Percentiles rank a stretch among this genome's conserved stretches.
Conservation (phyloP, 2,329 filamentous ascomycete species). For the Cadophora gregata region DNA sequence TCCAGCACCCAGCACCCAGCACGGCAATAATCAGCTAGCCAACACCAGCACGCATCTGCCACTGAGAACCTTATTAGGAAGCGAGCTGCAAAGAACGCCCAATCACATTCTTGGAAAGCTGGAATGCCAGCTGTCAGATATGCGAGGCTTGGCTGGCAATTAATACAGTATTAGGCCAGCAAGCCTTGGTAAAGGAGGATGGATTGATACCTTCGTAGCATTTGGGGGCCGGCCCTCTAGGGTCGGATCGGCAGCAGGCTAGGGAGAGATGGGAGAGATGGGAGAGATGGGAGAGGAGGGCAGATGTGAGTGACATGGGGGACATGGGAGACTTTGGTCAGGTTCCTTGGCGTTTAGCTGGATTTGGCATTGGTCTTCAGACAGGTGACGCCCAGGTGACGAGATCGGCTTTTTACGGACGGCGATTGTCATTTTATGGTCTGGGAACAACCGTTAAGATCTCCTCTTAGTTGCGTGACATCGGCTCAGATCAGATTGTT, state of each 20-base stretch:
- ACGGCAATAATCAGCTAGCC: not conserved
- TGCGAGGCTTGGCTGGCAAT: not conserved
- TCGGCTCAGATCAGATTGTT: not conserved
- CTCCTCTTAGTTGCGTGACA: not conserved
- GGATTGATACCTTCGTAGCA: too few relatives aligned
- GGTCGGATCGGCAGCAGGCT: slow-evolving; percentile 8
- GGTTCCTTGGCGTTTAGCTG: not conserved
- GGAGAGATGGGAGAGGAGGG: not conserved
- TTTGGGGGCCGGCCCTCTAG: not conserved
- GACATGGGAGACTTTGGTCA: not conserved
- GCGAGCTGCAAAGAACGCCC: not conserved
- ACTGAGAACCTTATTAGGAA: slow-evolving; percentile 6
- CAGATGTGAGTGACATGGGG: too few relatives aligned
- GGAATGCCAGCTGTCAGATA: not conserved
- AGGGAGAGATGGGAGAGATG: not conserved
- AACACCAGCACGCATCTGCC: not conserved
- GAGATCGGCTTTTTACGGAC: not conserved
- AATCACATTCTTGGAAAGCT: not conserved
- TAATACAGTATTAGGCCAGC: not conserved
- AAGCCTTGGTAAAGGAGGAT: not conserved
- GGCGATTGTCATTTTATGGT: not conserved
- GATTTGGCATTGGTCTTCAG: not conserved
- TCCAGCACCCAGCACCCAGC: not conserved
- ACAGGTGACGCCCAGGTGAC: not conserved
- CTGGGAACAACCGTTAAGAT: not conserved